These are phyloP conservation scores for Arxiozyma heterogenica DNA, from an alignment of 1,139 yeast species.

Conservation along the genomic window DNA sequence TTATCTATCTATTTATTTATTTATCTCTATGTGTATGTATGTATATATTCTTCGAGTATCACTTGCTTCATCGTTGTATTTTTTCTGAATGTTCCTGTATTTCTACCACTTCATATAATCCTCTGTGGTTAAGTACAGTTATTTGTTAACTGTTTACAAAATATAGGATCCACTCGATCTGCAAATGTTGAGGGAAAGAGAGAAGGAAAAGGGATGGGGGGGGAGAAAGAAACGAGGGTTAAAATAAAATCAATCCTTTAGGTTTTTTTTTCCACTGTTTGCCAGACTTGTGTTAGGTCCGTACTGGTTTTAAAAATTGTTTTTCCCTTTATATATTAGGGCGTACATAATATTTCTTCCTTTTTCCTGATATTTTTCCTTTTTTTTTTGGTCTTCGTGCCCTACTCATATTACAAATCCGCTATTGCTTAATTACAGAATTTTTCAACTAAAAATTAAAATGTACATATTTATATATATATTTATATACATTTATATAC, in stretches of 20 bases:
- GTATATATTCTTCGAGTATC: not conserved
- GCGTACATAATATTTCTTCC: not conserved
- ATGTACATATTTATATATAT: no score
- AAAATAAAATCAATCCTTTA: no score
- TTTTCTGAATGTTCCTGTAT: no score
- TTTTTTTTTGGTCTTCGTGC: not conserved
- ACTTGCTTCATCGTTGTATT: not conserved
- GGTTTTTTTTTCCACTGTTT: not conserved
- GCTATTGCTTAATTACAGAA: not conserved
- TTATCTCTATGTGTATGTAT: not conserved
- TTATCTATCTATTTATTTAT: no score
- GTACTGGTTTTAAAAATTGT: no score
- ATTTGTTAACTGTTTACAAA: no score
- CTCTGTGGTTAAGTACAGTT: no score
- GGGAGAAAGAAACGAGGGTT: not conserved
- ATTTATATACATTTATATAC: no score
- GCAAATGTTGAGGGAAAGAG: no score
- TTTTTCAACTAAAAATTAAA: not conserved
- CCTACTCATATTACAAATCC: not conserved
- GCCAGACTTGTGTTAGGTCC: not conserved
- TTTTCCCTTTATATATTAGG: not conserved
- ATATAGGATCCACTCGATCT: no score
- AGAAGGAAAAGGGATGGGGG: no score
- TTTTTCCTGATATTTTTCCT: not conserved
- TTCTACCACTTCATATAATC: not conserved